Base-by-base conservation (phyloP, 2,329 filamentous ascomycete genomes). In the Arthroderma uncinatum region DNA sequence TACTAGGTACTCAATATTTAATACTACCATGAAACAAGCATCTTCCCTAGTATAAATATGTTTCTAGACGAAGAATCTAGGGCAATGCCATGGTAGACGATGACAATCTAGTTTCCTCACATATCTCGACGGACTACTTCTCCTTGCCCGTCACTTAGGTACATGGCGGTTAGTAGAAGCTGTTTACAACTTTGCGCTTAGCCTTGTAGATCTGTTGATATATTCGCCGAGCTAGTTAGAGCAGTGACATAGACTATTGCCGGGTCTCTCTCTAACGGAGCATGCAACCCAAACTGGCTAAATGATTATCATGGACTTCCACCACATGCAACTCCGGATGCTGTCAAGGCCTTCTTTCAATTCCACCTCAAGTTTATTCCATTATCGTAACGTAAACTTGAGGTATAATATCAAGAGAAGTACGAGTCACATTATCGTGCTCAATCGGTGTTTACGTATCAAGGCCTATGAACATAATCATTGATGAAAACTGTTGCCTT, bases 401-500 rank as follows among this genome's bases (percentile, higher is more conserved):
- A 16, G 23, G 19, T 47, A n/a, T 12, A 25, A 23, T 30, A 5
- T 34, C 14, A 57, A 21, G 53, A 21, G 39, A 57, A 42, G 53
- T 16, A 56, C 53, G 60, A 64, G 2, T 16, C 53, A 3, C 59
- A 53, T 54, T 62, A 65, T 25, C 61, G 55, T 19, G 40, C 62
- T 54, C 66, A 64, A 42, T 66, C 5, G 67, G 33, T 67, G 7
- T 64, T 70, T 37, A 68, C 66, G 58, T 62, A 70, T 62, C 65
- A 70, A 62, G 65, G 69, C 52, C 65, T 69, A 56, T 63, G 4
- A 69, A 68, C 60, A 61, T 69, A 2, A 58, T 69, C 39, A 57
- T 69, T 57, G 64, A 68, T 58, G 57, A 61, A 54, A 52, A 28
- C n/a, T 40, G 52, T 33, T 40, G 25, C n/a, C 57, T 61, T 42